Base-by-base conservation (phyloP, 495 filamentous ascomycete species). In the Umbilicaria muhlenbergii region DNA sequence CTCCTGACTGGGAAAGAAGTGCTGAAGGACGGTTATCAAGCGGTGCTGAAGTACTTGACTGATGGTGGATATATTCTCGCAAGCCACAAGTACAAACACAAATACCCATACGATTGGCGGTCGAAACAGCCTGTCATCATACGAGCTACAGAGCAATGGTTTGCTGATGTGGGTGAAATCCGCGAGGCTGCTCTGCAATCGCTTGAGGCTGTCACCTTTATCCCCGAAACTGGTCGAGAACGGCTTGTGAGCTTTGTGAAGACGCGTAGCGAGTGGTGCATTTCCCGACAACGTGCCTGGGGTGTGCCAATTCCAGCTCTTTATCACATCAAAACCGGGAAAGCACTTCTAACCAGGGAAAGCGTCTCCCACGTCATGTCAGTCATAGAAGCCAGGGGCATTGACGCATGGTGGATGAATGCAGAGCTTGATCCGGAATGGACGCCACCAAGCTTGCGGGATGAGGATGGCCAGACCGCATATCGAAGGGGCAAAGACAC, bases 71-170 rank as follows among this genome's bases (percentile, higher is more conserved):
- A 60, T n/a, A 70, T 96, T 12, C 60, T 94, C 18, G 64, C 68
- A 3, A 69, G 70, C 11, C 78, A 89, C 44, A 65, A 66, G 41
- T 83, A 87, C 58, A 63, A 62, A 43, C 92, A 96, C 68, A 95
- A 93, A 57, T 94, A 96, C 58, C 91, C 91, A 0, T 93, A 94
- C 55, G 91, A 99, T 59, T 96, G 91, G 92, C 71, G 92, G 32
- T 91, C 91, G 3, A 96, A 95, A 58, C 71, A 76, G 47, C 91
- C 91, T 15, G 75, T 96, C 19, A 86, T 99, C 46, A 70, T 94
- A 14, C 62, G 91, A 49, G 89, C 91, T 16, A 99, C 91, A 0
- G 84, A 83, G 36, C 91, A 99, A 63, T 99, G 91, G 91, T 96
- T 99, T 52, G 86, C 91, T 34, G 81, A 94, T 60, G 85, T 94